Percentiles rank a stretch among this genome's conserved stretches.
Evolutionary conservation across 768 basidiomycete genomes (phyloP).

Genomic region (Strobilomyces confusus): DNA sequence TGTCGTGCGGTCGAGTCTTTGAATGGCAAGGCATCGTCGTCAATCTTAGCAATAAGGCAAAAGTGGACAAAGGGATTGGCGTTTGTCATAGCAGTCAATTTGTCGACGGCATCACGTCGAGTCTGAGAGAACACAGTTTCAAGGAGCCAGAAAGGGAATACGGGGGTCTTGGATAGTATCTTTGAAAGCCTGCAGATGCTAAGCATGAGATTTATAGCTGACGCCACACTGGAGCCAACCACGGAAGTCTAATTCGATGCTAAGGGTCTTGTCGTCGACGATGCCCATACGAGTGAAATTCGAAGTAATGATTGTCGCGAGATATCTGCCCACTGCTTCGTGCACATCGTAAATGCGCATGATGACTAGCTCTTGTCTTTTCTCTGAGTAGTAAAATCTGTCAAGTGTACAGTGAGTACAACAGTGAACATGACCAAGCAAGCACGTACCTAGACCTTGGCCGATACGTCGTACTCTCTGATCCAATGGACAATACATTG

Average conservation of each 20-base stretch:
- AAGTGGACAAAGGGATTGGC: background rate
- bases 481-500: background rate
- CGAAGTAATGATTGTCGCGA: background rate
- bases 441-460: background rate
- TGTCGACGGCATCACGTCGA: background rate
- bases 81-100: background rate
- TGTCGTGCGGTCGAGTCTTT: background rate
- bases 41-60: background rate
- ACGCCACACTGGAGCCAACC: background rate
- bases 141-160: background rate
- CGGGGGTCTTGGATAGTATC: background rate
- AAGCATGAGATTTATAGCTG: background rate
- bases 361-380: background rate
- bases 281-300: background rate
- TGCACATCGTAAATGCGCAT: background rate
- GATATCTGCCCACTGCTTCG: background rate
- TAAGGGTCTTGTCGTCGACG: background rate
- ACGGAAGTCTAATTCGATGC: background rate
- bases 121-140: background rate
- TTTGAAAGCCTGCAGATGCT: background rate
- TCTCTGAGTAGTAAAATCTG: background rate
- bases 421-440: background rate
- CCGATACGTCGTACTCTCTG: background rate
- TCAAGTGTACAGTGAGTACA: background rate
- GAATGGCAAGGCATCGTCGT: background rate